Percentiles rank a stretch among this genome's conserved stretches.
These are phyloP conservation scores for Solioccasus polychromus DNA, from an alignment of 768 basidiomycete genomes.

Conservation along the genomic window DNA sequence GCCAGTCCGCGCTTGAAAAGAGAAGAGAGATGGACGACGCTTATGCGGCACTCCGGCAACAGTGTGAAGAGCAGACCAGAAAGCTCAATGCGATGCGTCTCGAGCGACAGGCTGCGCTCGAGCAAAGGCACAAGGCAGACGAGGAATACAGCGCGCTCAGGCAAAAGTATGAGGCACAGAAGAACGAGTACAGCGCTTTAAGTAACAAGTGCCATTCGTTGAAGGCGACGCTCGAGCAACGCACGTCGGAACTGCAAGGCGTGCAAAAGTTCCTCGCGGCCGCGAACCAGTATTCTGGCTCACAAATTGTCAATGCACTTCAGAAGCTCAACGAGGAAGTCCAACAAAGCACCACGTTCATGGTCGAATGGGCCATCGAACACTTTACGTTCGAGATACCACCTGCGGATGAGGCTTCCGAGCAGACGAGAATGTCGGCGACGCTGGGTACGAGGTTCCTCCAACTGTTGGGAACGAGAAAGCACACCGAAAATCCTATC, in stretches of 20 bases:
- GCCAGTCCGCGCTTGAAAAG: background rate
- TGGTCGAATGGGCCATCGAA: slow-evolving; percentile 45
- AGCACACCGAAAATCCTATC: slow-evolving; percentile 26
- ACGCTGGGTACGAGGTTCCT: slow-evolving; percentile 16
- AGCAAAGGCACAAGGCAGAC: slow-evolving; percentile 4
- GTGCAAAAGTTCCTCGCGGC: slow-evolving; percentile 42
- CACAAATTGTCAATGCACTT: slow-evolving; percentile 43
- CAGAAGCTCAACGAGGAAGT: slow-evolving; percentile 44
- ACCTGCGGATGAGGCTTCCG: slow-evolving; percentile 1
- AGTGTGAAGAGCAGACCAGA: slow-evolving; percentile 10
- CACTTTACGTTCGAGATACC: slow-evolving; percentile 26
- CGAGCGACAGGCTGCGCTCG: slow-evolving; percentile 1
- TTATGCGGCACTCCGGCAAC: slow-evolving; percentile 17
- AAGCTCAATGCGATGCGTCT: slow-evolving; percentile 3
- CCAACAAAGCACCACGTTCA: slow-evolving; percentile 40
- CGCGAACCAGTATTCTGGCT: slow-evolving; percentile 39
- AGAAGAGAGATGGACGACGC: slow-evolving; percentile 10
- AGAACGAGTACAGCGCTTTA: slow-evolving; percentile 12
- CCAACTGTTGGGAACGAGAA: slow-evolving; percentile 18
- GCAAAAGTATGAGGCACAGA: slow-evolving; percentile 11
- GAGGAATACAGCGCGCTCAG: slow-evolving; percentile 4
- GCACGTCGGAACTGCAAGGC: slow-evolving; percentile 41
- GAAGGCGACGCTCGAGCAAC: slow-evolving; percentile 32
- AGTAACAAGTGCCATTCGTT: slow-evolving; percentile 10
- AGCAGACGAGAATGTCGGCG: slow-evolving; percentile 11